phyloP scores from a whole-genome alignment of 768 basidiomycete genomes.

The Boletus rubropictus region DNA sequence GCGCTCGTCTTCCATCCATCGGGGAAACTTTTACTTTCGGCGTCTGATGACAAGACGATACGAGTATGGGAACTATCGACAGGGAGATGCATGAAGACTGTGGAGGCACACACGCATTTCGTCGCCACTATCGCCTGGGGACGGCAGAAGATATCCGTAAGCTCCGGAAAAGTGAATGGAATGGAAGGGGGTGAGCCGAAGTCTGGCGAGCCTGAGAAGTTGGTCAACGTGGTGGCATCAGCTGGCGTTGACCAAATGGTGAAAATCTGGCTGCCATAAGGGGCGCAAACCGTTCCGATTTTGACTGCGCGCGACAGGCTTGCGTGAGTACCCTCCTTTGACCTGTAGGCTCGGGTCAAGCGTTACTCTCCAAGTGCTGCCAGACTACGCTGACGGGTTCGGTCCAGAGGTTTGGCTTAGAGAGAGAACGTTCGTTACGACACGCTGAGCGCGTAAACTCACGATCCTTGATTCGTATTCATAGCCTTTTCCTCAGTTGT shows the following conservation, averaged over 20 bases:
- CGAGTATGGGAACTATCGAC: constrained; percentile 85
- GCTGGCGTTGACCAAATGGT: constrained; percentile 64
- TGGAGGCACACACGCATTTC: constrained; percentile 85
- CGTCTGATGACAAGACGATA: constrained; percentile 88
- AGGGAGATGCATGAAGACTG: constrained; percentile 78
- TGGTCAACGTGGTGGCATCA: constrained; percentile 65
- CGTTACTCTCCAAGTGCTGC: not conserved
- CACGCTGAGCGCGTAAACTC: constrained; percentile 19
- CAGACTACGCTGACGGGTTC: constrained; percentile 7
- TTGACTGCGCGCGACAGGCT: constrained; percentile 7
- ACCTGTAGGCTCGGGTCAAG: constrained; percentile 15
- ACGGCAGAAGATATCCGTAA: constrained; percentile 43
- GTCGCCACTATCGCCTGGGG: constrained; percentile 82
- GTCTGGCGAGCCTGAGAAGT: constrained; percentile 42
- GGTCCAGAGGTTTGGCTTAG: constrained; percentile 2
- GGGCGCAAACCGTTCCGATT: not conserved
- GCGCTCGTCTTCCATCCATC: constrained; percentile 85
- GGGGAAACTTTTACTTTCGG: constrained; percentile 86
- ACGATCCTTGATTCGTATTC: constrained; percentile 28
- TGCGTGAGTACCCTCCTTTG: constrained; percentile 15
- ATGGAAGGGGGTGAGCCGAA: constrained; percentile 30
- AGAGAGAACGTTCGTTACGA: constrained; percentile 24
- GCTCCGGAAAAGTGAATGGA: constrained; percentile 35
- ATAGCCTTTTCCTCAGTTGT: constrained; percentile 10
- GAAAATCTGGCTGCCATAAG: constrained; percentile 59